Base-by-base conservation (phyloP, 345 rosid species). In the Trapa incisa region DNA sequence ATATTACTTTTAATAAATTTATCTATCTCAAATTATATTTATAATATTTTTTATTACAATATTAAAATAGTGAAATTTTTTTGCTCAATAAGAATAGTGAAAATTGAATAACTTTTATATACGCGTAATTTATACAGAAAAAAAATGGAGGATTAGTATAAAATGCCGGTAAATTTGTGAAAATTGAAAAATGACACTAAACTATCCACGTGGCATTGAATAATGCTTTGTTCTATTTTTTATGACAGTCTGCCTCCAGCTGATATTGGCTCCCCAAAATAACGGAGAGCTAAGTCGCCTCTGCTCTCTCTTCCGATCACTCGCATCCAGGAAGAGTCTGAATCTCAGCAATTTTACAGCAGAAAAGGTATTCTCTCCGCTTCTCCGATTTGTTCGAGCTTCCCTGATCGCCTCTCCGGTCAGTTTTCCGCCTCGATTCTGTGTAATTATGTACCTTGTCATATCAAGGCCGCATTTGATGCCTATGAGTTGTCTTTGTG, bases 351-450 rank as follows among this genome's bases (percentile, higher is more conserved):
- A 45, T 8, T 45, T 8, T 37, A 22, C 15, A 15, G 13, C 29
- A 22, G 29, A 22, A 22, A 22, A 22, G 29, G 29, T 22, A 22
- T 22, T 22, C 29, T 22, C 29, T 22, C 66, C 66, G 47, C 47
- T 39, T 16, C 66, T 47, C 60, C 60, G 65, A 69, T 68, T 42
- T 5, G 15, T 62, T 68, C 66, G 64, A 10, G 2, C 53, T 65
- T 13, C 37, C 67, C 65, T 68, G 73, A 14, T n/a, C 29, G 29
- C 50, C 66, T 35, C 10, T 16, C 56, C 67, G 58, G 37, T 70
- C 42, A 45, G 71, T 61, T 74, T 42, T 22, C 35, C 7, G 8
- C 11, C 60, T 38, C 53, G 17, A 45, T 65, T 39, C 22, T 61
- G n/a, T 61, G n/a, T 41, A 67, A 56, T n/a, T 54, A 4, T n/a